Evolutionary conservation across 768 basidiomycete species (phyloP), one percentile per base, ranked within the genome.

Genomic region (Podaxis sp.): DNA sequence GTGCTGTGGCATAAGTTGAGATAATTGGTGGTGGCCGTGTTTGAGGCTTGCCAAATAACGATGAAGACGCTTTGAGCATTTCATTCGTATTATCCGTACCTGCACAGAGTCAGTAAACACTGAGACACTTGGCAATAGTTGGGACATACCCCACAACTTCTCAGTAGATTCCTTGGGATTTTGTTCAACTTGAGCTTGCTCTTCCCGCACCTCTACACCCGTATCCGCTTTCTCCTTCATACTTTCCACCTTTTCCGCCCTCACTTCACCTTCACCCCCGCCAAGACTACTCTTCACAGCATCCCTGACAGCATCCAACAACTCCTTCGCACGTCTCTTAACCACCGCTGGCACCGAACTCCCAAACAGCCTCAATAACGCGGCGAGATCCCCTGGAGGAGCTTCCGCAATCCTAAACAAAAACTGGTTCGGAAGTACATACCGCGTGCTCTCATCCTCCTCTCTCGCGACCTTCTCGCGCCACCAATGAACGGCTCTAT

Each of bases 391-490:
- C 25, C 79, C 78, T 12, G 93, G 92, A 6, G 83, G 81, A 25
- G 80, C 79, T 68, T 93, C 91, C n/a, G 85, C 88, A 19, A 93
- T 74, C 61, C 80, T 79, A 70, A 94, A 91, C 25, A 94, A 71
- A 67, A 82, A 79, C 65, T 92, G 91, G 66, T 93, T 93, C 40
- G 87, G 81, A 11, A 94, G 76, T 17, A 94, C 84, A 50, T 71
- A 94, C 88, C 89, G 77, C 8, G 84, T 82, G 69, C 91, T 92
- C 74, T 97, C 95, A 71, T 98, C 96, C 67, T 94, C 91, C 60
- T 88, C 85, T 55, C 93, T 79, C 2, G 93, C 91, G 1, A 87
- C 75, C 11, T 72, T 69, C 72, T 98, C 95, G 63, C 96, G 80
- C 96, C 95, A 98, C 37, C 76, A 78, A 73, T 96, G 93, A 12